Conservation (phyloP, 441 rosid genomes). For the Adansonia gregorii region DNA sequence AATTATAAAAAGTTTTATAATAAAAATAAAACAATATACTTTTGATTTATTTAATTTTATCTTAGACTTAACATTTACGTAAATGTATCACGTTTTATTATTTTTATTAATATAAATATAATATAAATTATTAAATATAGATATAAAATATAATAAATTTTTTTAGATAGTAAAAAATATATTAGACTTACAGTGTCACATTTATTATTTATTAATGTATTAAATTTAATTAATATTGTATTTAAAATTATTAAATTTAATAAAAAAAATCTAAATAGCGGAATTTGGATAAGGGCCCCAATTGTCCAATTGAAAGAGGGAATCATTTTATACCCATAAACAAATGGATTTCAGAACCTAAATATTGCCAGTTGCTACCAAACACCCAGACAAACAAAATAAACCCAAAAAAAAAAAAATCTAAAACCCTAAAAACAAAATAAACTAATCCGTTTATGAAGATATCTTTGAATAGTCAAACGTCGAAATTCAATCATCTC, state of each 20-base stretch:
- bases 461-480: conserved; percentile 3
- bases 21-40: too few relatives aligned
- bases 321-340: not conserved
- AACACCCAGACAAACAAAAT: not conserved
- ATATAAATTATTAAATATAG: too few relatives aligned
- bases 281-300: not conserved
- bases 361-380: not conserved
- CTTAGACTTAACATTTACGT: too few relatives aligned
- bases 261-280: not conserved
- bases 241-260: not conserved
- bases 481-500: conserved; percentile 16
- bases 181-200: too few relatives aligned
- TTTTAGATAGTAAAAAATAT: too few relatives aligned
- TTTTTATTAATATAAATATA: too few relatives aligned
- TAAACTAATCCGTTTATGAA: not conserved
- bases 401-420: not conserved
- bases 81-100: too few relatives aligned
- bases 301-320: not conserved
- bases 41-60: too few relatives aligned
- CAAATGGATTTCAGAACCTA: not conserved
- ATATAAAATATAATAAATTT: too few relatives aligned
- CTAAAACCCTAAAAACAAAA: conserved; percentile 11
- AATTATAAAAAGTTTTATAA: too few relatives aligned
- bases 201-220: too few relatives aligned
- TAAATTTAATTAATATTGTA: too few relatives aligned